Conservation (phyloP, 1,284 basidiomycete species). For the Sporisorium scitamineum region DNA sequence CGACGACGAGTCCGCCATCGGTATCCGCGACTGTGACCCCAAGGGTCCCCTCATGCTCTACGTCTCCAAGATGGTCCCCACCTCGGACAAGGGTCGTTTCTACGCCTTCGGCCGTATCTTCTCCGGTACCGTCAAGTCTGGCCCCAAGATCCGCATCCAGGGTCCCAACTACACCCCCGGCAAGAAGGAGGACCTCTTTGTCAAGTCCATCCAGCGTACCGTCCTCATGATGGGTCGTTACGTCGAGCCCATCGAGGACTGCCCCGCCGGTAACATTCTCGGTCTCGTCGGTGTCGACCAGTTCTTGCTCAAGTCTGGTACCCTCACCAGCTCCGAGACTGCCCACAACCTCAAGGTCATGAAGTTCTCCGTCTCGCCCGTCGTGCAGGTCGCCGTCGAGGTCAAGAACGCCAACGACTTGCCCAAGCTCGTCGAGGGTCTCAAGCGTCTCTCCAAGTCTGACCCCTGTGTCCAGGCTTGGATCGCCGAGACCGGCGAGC, state of each 20-base stretch:
- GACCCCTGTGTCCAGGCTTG: constrained; percentile 98
- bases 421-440: constrained; percentile 99
- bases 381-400: constrained; percentile 99
- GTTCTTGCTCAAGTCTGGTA: constrained; percentile 98
- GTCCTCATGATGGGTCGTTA: constrained; percentile 99
- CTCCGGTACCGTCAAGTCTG: constrained; percentile 95
- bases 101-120: constrained; percentile 99
- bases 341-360: constrained; percentile 99
- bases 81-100: constrained; percentile 99
- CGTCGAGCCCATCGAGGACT: constrained; percentile 98
- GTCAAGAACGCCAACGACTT: constrained; percentile 99
- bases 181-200: constrained; percentile 97
- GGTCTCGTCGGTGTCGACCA: constrained; percentile 99
- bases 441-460: constrained; percentile 99
- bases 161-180: constrained; percentile 98
- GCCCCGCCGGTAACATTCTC: constrained; percentile 97
- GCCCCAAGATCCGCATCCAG: constrained; percentile 99
- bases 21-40: constrained; percentile 98
- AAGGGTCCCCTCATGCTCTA: constrained; percentile 97
- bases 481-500: constrained; percentile 93
- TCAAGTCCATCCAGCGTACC: constrained; percentile 99
- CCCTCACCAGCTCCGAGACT: constrained; percentile 95
- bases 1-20: constrained; percentile 99
- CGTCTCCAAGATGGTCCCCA: constrained; percentile 99
- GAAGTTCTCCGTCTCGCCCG: constrained; percentile 91